Evolutionary conservation across 2,329 filamentous ascomycete genomes (phyloP).

Genomic region (Pestalotiopsis sp.): DNA sequence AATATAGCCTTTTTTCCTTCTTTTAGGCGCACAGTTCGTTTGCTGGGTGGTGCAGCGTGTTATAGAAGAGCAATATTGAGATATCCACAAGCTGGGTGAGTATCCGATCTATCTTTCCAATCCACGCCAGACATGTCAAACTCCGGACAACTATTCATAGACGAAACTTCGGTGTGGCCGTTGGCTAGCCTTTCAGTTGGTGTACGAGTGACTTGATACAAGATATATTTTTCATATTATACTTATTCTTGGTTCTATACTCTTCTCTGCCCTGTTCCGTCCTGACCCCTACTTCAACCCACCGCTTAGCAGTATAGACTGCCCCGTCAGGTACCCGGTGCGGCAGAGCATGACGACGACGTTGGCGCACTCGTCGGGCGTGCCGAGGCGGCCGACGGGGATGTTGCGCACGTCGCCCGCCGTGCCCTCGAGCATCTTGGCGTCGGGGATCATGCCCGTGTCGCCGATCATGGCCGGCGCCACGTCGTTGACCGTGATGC

Average conservation of each 20-base stretch:
- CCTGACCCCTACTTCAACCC: slow-evolving; percentile 55
- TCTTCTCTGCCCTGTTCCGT: too few relatives aligned
- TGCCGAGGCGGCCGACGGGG: slow-evolving; percentile 59
- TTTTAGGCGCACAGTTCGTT: neutral
- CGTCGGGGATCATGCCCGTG: slow-evolving; percentile 64
- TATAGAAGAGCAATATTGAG: neutral
- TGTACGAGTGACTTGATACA: neutral
- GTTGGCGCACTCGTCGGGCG: slow-evolving; percentile 62
- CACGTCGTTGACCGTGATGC: slow-evolving; percentile 70
- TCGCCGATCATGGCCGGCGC: slow-evolving; percentile 70
- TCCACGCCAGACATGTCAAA: neutral
- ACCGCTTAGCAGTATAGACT: slow-evolving; percentile 55
- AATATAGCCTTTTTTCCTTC: neutral
- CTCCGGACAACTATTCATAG: neutral
- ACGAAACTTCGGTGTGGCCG: neutral
- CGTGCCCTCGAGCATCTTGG: slow-evolving; percentile 50
- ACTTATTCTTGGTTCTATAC: neutral
- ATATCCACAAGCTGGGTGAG: neutral
- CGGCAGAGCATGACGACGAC: slow-evolving; percentile 61
- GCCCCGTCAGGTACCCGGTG: slow-evolving; percentile 63
- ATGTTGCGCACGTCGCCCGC: slow-evolving; percentile 63
- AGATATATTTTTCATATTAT: neutral
- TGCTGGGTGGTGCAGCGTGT: neutral
- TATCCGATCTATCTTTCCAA: neutral
- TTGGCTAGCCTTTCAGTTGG: neutral